Conservation (phyloP, 2,329 filamentous ascomycete genomes). For the Clonostachys byssicola region DNA sequence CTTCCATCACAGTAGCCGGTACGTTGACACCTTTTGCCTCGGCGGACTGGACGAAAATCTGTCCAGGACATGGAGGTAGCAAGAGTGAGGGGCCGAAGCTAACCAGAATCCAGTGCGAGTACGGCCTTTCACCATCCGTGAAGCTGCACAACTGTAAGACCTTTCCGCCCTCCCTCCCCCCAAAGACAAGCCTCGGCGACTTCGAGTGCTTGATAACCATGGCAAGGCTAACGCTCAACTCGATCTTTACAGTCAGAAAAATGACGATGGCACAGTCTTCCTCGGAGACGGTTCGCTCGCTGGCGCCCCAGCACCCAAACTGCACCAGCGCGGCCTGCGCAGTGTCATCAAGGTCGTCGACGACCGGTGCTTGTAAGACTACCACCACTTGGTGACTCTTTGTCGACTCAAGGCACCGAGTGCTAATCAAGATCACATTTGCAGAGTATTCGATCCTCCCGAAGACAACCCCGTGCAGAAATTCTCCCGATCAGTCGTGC, state of each 20-base stretch:
- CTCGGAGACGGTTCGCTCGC: conserved; percentile 96
- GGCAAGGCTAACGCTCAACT: conserved; percentile 5
- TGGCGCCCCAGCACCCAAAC: conserved; percentile 77
- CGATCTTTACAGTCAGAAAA: conserved; percentile 42
- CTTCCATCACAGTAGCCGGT: conserved; percentile 58
- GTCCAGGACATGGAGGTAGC: not conserved
- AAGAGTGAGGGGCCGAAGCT: conserved; percentile 11
- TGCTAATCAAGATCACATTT: not conserved
- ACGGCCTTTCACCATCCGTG: conserved; percentile 76
- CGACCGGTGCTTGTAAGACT: conserved; percentile 83
- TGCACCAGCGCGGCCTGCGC: conserved; percentile 80
- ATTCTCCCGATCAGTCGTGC: conserved; percentile 77
- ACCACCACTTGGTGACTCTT: not conserved
- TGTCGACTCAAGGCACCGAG: not conserved
- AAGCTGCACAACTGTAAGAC: conserved; percentile 82
- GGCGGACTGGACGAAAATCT: no score
- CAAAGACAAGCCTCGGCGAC: conserved; percentile 1
- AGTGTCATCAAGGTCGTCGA: conserved; percentile 95
- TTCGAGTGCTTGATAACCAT: not conserved
- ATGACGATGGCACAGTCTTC: conserved; percentile 84
- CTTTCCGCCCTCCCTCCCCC: not conserved
- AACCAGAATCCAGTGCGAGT: conserved; percentile 53
- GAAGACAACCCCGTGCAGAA: conserved; percentile 90
- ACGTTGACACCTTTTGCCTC: conserved; percentile 10
- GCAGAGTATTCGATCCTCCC: conserved; percentile 91